These are phyloP conservation scores for Ophiocordyceps camponoti-rufipedis DNA, from an alignment of 2,329 filamentous ascomycete genomes.

Conservation along the genomic window DNA sequence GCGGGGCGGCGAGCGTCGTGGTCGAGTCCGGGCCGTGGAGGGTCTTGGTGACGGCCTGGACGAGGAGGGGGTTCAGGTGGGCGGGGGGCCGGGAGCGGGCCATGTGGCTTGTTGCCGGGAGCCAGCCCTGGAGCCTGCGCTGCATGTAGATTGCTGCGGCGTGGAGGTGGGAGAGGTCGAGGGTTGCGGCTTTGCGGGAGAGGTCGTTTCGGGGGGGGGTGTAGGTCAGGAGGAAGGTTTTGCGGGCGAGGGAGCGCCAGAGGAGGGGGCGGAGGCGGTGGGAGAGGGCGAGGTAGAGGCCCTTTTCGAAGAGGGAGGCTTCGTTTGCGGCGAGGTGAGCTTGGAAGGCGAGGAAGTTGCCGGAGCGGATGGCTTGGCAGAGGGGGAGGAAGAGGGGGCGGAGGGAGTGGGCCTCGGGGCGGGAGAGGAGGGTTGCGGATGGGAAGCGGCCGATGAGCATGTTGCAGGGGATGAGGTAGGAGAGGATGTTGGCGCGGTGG, in stretches of 20 bases:
- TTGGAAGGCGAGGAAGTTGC: constrained; percentile 60
- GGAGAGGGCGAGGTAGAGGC: constrained; percentile 56
- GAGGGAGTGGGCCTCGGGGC: constrained; percentile 44
- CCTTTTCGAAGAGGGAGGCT: constrained; percentile 57
- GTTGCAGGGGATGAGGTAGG: constrained; percentile 68
- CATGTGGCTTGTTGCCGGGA: constrained; percentile 18
- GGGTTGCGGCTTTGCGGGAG: constrained; percentile 48
- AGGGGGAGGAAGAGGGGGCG: constrained; percentile 52
- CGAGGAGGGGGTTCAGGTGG: constrained; percentile 30
- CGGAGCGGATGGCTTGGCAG: constrained; percentile 51
- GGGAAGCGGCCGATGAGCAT: constrained; percentile 75
- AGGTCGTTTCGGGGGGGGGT: constrained; percentile 36
- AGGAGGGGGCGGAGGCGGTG: constrained; percentile 66
- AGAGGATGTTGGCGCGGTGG: constrained; percentile 65
- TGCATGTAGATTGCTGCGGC: constrained; percentile 47
- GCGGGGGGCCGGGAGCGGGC: constrained; percentile 17
- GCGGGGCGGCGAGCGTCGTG: constrained; percentile 28
- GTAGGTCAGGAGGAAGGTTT: constrained; percentile 62
- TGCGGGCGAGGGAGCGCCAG: constrained; percentile 67
- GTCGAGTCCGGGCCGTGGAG: constrained; percentile 17
- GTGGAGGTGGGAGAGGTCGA: constrained; percentile 54
- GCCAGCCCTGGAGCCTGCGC: constrained; percentile 39
- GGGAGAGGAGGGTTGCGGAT: constrained; percentile 42
- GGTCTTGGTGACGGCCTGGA: constrained; percentile 32
- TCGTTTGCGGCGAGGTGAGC: constrained; percentile 44